Base-by-base conservation (phyloP, 768 basidiomycete genomes). In the Amanita brunnescens region DNA sequence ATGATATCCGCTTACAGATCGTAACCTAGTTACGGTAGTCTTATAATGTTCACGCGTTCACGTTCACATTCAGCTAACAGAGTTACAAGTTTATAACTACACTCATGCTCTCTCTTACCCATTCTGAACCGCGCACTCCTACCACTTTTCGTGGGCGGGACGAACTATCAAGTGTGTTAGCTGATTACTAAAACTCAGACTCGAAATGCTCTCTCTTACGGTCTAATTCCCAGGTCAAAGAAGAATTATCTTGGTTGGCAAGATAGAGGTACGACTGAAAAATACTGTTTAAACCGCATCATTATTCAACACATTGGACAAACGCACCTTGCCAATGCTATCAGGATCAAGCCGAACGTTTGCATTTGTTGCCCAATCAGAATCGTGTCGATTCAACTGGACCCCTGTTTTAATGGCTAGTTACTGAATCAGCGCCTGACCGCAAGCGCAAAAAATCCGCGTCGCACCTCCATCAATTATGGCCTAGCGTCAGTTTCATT, bases 221-320 rank as follows among this genome's bases (percentile, higher is more conserved):
- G 55, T 89, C 87, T 24, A 90, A 71, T 61, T 89, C 87, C 85
- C 85, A 90, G 7, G 84, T 82, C 83, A 78, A 85, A 5, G 83
- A 76, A 35, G 83, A 83, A 24, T 78, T 73, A 47, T 85, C 83
- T 65, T 88, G 87, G 46, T 79, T 75, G 6, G 70, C 75, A 16
- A 90, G 77, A 60, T 77, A 78, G 30, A 85, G 65, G 58, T 87
- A 87, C 1, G 81, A 67, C 86, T 88, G 54, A 8, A 45, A 16
- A 23, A 13, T 2, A 20, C 47, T 58, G 18, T 57, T 50, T 38
- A 16, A 40, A 21, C 3, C 5, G 10, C 32, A 9, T 24, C n/a
- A n/a, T 2, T 18, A 10, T 21, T 10, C 9, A 16, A 38, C 18
- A 12, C 5, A 26, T 29, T 3, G 6, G 14, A 32, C 18, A 21